Percentiles rank a stretch among this genome's conserved stretches.
phyloP scores from a whole-genome alignment of 108 stramenopile genomes.

The Aurantiochytrium sp. region DNA sequence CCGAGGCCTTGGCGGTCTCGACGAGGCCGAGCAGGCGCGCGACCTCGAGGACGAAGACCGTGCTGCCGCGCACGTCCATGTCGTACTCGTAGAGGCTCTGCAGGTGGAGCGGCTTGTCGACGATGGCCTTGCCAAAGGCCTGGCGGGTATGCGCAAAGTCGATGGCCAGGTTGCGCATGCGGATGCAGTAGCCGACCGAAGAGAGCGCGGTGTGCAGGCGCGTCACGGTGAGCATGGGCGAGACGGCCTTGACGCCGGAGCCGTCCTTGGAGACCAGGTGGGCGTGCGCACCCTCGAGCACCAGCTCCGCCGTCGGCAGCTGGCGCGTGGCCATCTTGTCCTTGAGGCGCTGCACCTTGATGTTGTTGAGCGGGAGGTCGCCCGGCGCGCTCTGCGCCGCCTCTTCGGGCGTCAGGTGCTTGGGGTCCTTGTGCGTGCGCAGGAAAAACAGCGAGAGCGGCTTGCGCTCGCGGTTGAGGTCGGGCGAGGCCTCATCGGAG shows the following conservation, averaged over 20 bases:
- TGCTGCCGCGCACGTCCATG: background rate
- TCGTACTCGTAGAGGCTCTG: slow-evolving; percentile 17
- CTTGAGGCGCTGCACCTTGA: slow-evolving; percentile 22
- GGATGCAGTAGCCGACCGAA: background rate
- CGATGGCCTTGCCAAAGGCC: slow-evolving; percentile 21
- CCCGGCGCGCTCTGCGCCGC: background rate
- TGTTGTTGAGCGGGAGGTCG: background rate
- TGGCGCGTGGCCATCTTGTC: slow-evolving; percentile 7
- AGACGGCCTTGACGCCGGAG: background rate
- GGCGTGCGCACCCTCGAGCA: slow-evolving; percentile 6
- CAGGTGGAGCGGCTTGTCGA: background rate
- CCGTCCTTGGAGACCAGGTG: background rate
- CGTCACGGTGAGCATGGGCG: background rate
- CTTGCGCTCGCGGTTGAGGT: background rate
- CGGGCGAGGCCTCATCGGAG: background rate
- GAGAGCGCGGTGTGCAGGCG: background rate
- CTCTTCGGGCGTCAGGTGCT: background rate
- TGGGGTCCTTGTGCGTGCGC: background rate
- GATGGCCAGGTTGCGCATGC: slow-evolving; percentile 23
- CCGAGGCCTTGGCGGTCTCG: background rate
- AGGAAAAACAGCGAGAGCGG: slow-evolving; percentile 6
- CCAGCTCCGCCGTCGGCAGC: background rate
- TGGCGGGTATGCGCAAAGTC: slow-evolving; percentile 20
- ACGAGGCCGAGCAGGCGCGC: background rate
- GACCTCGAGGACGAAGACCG: background rate